Evolutionary conservation across 805 yeast genomes (phyloP).

Genomic region (Lachancea sp.): DNA sequence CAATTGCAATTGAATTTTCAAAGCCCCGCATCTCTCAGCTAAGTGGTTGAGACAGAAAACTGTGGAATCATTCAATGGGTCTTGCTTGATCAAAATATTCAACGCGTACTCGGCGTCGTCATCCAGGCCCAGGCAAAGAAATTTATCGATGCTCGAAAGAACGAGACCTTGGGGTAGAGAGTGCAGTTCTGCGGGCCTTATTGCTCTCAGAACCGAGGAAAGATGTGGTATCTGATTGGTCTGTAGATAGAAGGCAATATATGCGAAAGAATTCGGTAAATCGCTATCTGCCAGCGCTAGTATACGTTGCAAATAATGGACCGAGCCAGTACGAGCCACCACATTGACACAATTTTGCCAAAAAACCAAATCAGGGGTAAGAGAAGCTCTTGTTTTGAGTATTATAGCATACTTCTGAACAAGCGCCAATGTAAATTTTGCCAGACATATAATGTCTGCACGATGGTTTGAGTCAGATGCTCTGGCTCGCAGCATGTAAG

Average conservation of each 20-base stretch:
- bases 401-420: constrained; percentile 11
- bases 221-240: constrained; percentile 19
- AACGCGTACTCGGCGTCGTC: constrained; percentile 2
- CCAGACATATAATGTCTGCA: constrained; percentile 11
- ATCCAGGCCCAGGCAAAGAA: constrained; percentile 7
- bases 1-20: constrained; percentile 8
- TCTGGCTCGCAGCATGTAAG: constrained; percentile 18
- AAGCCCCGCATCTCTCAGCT: constrained; percentile 14
- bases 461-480: background rate
- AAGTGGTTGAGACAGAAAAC: constrained; percentile 9
- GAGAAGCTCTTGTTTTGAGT: background rate
- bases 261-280: constrained; percentile 9
- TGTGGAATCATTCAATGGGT: constrained; percentile 4
- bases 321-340: constrained; percentile 17
- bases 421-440: constrained; percentile 19
- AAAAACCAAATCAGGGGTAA: constrained; percentile 1
- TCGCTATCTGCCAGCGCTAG: constrained; percentile 3
- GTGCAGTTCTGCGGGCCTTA: no score
- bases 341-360: constrained; percentile 7
- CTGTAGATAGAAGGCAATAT: constrained; percentile 18
- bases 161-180: constrained; percentile 1
- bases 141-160: constrained; percentile 3
- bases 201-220: constrained; percentile 7
- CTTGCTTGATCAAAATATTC: background rate
- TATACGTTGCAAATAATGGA: constrained; percentile 7